Evolutionary conservation across 2,329 filamentous ascomycete species (phyloP).

Genomic region (Thielaviopsis euricoi): DNA sequence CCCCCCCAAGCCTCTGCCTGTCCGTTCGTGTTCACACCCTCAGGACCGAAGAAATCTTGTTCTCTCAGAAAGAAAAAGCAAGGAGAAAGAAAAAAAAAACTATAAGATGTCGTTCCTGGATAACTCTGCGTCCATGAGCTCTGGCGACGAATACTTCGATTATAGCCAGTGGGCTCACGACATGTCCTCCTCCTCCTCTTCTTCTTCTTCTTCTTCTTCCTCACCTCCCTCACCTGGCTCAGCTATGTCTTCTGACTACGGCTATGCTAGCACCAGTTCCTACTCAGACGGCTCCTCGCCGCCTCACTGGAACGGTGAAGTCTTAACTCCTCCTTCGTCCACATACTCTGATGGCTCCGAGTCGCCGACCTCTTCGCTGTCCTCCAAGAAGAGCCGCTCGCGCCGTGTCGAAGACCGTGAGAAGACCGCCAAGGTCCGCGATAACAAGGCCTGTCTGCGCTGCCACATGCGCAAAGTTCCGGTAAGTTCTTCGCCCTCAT

Average conservation of each 20-base stretch:
- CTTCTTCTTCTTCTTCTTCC: background rate
- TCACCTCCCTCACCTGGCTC: background rate
- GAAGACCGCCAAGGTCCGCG: constrained; percentile 32
- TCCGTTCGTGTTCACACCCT: background rate
- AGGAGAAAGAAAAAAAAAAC: no score
- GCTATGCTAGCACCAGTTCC: background rate
- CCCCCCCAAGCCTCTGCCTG: background rate
- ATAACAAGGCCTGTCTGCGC: constrained; percentile 30
- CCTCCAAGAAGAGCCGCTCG: constrained; percentile 2
- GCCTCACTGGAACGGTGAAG: background rate
- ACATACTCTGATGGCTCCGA: background rate
- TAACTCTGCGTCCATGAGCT: background rate
- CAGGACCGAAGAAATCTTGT: background rate
- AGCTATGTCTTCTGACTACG: background rate
- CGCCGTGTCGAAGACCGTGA: constrained; percentile 21
- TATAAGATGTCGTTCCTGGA: constrained; percentile 3
- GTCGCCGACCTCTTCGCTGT: background rate
- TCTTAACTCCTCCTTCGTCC: background rate
- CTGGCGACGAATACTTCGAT: constrained; percentile 1
- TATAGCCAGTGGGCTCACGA: background rate
- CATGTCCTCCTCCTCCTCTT: background rate
- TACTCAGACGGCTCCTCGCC: background rate
- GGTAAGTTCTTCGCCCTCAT: constrained; percentile 20
- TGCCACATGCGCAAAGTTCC: constrained; percentile 31
- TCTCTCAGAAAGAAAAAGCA: no score